A percentile compares a stretch with the other conserved stretches of the same genome.
Conservation (phyloP, 208 protist species). For the Crithidia brevicula region DNA sequence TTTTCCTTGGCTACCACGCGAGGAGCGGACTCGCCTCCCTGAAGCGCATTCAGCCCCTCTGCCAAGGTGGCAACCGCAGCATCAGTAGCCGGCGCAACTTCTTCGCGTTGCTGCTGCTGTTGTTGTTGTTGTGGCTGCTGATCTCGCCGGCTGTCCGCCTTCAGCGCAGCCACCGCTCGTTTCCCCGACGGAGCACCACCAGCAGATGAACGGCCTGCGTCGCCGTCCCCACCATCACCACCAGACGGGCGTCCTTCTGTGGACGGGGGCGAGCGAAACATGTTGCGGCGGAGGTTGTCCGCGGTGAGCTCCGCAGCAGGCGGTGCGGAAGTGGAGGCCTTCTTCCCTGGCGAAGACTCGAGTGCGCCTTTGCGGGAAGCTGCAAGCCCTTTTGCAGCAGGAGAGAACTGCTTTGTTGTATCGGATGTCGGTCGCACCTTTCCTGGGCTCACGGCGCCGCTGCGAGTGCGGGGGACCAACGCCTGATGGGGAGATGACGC, state of each 20-base stretch:
- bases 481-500: background rate
- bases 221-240: background rate
- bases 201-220: background rate
- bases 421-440: background rate
- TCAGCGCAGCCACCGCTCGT: no score
- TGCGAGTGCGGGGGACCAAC: background rate
- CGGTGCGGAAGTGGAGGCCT: background rate
- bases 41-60: background rate
- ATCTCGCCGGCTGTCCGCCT: no score
- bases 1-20: background rate
- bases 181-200: background rate
- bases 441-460: background rate
- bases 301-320: constrained; percentile 26
- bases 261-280: constrained; percentile 6
- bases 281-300: constrained; percentile 34
- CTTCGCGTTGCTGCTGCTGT: no score
- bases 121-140: no score
- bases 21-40: background rate
- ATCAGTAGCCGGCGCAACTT: no score
- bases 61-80: no score
- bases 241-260: constrained; percentile 13
- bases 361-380: background rate
- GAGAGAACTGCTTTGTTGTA: background rate
- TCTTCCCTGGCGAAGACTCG: constrained; percentile 4
- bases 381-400: no score